phyloP scores from a whole-genome alignment of 257 asterid genomes.

The Primulina eburnea region DNA sequence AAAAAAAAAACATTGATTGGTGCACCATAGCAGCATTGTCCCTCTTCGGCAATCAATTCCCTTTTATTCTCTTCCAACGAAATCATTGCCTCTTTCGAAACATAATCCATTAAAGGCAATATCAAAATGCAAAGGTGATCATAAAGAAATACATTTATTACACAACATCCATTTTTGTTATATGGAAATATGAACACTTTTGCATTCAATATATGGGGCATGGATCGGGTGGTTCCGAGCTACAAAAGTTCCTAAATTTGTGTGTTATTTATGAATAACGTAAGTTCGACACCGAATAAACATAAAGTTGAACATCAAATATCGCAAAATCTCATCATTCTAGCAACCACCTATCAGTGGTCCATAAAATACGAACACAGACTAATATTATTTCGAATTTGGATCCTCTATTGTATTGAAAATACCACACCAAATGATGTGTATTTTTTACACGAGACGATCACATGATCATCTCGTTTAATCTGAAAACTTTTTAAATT shows the following conservation, averaged over 20 bases:
- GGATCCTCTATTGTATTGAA: too few relatives aligned
- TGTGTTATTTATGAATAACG: too few relatives aligned
- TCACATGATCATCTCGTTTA: too few relatives aligned
- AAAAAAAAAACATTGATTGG: background rate
- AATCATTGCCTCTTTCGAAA: background rate
- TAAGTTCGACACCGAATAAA: background rate
- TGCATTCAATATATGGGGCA: background rate
- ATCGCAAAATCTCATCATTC: background rate
- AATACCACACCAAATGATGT: too few relatives aligned
- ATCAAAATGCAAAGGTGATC: background rate
- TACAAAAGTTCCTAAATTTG: background rate
- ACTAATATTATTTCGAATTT: too few relatives aligned
- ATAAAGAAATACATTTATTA: background rate
- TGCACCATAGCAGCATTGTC: background rate
- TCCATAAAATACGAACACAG: background rate
- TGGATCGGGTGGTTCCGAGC: background rate
- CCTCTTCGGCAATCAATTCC: background rate
- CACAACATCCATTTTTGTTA: background rate
- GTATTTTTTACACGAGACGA: too few relatives aligned
- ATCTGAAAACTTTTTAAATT: too few relatives aligned
- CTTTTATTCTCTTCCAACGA: background rate
- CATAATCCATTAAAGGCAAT: background rate
- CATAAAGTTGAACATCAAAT: background rate
- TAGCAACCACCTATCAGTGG: background rate
- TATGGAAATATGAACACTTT: background rate